phyloP scores from a whole-genome alignment of 768 basidiomycete genomes.

The Pilatotrama ljubarskyi region DNA sequence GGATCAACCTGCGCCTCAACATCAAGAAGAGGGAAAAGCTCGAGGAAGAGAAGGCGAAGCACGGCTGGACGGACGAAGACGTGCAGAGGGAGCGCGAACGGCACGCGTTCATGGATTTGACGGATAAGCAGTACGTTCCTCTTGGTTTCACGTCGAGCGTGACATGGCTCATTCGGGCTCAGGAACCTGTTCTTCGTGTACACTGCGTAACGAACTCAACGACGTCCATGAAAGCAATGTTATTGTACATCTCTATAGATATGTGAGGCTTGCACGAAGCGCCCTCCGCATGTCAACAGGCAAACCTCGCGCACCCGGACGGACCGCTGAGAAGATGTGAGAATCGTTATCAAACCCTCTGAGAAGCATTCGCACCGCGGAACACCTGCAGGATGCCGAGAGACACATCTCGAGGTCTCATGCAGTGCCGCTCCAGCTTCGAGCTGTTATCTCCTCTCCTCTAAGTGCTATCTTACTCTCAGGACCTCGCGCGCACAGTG shows the following conservation, averaged over 20 bases:
- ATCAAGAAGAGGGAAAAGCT: slow-evolving; percentile 44
- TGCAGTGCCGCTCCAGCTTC: not conserved
- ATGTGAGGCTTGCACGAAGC: too few relatives aligned
- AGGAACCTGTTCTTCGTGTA: slow-evolving; percentile 64
- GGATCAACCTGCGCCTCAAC: slow-evolving; percentile 57
- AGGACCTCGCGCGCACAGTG: not conserved
- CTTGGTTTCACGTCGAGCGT: not conserved
- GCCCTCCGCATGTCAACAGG: too few relatives aligned
- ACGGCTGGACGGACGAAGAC: slow-evolving; percentile 61
- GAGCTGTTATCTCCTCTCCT: not conserved
- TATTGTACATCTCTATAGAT: not conserved
- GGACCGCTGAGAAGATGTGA: too few relatives aligned
- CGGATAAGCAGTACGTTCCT: slow-evolving; percentile 57
- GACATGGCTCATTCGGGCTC: not conserved
- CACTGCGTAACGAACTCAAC: slow-evolving; percentile 38
- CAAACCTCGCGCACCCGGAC: too few relatives aligned
- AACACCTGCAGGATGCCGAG: not conserved
- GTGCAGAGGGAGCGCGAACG: slow-evolving; percentile 57
- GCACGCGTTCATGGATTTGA: slow-evolving; percentile 63
- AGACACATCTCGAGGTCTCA: not conserved
- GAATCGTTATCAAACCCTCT: not conserved
- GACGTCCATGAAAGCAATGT: not conserved
- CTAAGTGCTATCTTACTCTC: not conserved
- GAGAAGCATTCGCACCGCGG: not conserved
- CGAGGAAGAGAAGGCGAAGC: slow-evolving; percentile 43